A percentile compares a stretch with the other conserved stretches of the same genome.
Conservation (phyloP, 257 asterid species). For the Nicotiana tomentosiformis region DNA sequence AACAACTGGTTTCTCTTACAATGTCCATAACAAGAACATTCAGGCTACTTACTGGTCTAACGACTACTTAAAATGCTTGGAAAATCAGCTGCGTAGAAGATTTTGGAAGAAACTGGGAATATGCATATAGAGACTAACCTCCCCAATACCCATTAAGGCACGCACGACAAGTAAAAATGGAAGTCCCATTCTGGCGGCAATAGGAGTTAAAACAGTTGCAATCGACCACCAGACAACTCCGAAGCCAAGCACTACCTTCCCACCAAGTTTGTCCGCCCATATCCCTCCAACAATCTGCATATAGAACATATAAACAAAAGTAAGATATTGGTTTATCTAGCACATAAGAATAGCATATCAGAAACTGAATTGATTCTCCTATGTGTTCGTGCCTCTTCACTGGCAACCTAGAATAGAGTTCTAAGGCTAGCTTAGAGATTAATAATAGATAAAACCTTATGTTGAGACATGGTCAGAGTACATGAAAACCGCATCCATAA, state of each 20-base stretch:
- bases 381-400: background rate
- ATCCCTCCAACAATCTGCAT: slow-evolving; percentile 91
- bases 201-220: slow-evolving; percentile 94
- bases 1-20: background rate
- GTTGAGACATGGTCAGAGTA: background rate
- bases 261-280: slow-evolving; percentile 98
- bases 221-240: slow-evolving; percentile 99
- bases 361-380: background rate
- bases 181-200: slow-evolving; percentile 88
- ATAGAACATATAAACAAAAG: background rate
- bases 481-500: background rate
- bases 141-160: slow-evolving; percentile 99
- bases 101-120: slow-evolving; percentile 8
- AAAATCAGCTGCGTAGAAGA: background rate
- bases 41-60: background rate
- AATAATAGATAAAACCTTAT: background rate
- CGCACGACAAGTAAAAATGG: slow-evolving; percentile 82
- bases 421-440: background rate
- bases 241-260: slow-evolving; percentile 86
- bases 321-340: background rate
- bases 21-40: background rate
- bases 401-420: background rate
- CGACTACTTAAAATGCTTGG: background rate
- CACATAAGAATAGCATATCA: background rate
- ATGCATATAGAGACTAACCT: slow-evolving; percentile 46